Evolutionary conservation across 176 grass and related monocot species (phyloP), one percentile per base, ranked within the genome.

Genomic region (Melocanna baccifera): DNA sequence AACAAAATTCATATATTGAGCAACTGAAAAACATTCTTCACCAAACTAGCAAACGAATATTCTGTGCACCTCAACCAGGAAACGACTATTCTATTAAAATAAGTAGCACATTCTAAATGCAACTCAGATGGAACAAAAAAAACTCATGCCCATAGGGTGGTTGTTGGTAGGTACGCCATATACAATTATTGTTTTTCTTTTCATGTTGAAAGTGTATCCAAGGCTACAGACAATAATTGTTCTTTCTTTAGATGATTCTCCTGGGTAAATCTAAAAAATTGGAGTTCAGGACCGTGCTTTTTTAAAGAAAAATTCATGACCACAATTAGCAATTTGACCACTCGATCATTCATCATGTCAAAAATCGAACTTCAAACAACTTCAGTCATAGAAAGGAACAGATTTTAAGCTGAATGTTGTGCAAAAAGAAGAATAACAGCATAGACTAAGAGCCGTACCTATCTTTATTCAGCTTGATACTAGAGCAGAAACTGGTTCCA

Each of bases 1-100:
- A 64, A 37, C 1, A 83, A 73, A 78, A 42, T 5, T 15, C 5
- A 84, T 40, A 79, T 25, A 73, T 25, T 13, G 18, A 29, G 46
- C 74, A 26, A 41, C 46, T 37, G 57, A 74, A 67, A 78, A 79
- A 79, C 57, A 50, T 79, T 57, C 74, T 67, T 79, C 75, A 84
- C 75, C 75, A 71, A 73, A 74, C 59, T 18, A 26, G 19, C 55
- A 43, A 67, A 74, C 30, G 10, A 62, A 82, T 80, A 67, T 67
- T n/a, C 22, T 45, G 19, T 57, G 23, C 25, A 6, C 13, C 36
- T 73, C 57, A 18, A 4, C 66, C 5, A 50, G 40, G n/a, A 81
- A 58, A 25, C 7, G 34, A 43, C 34, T 71, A 77, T 70, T 41
- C n/a, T 77, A 43, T 70, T 69, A 25, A 0, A 73, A 11, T 19